Conservation (phyloP, 352 stramenopile species). For the Pythium aristosporum region DNA sequence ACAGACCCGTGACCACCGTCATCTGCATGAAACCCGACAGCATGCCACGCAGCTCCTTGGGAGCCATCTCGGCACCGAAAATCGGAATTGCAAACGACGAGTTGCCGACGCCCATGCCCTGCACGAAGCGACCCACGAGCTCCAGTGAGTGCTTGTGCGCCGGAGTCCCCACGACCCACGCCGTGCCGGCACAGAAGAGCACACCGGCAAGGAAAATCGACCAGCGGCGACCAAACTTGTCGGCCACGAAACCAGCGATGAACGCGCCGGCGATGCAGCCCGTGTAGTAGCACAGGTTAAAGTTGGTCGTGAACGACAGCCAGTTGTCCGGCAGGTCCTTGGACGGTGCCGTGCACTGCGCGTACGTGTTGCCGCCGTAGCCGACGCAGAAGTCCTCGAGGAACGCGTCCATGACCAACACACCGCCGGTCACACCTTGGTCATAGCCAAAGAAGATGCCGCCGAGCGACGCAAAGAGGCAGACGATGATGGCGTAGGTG, state of each 20-base stretch:
- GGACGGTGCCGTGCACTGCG: constrained; percentile 20
- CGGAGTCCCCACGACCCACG: constrained; percentile 26
- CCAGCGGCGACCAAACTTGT: constrained; percentile 36
- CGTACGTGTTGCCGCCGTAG: constrained; percentile 38
- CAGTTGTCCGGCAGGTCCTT: constrained; percentile 37
- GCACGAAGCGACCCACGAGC: constrained; percentile 31
- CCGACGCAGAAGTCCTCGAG: constrained; percentile 42
- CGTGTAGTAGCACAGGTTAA: constrained; percentile 43
- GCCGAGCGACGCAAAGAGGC: constrained; percentile 42
- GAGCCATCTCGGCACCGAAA: constrained; percentile 41
- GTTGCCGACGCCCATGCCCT: constrained; percentile 41
- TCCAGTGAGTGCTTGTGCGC: constrained; percentile 22
- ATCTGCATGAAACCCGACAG: constrained; percentile 43
- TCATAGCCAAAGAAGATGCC: constrained; percentile 57
- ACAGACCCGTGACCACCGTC: constrained; percentile 34
- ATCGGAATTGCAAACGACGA: constrained; percentile 43
- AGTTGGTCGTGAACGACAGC: constrained; percentile 39
- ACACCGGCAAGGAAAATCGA: constrained; percentile 32
- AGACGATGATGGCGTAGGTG: constrained; percentile 37
- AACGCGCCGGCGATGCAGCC: constrained; percentile 43
- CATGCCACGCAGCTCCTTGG: constrained; percentile 37
- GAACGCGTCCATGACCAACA: constrained; percentile 49
- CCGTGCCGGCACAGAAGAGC: constrained; percentile 37
- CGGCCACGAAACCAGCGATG: constrained; percentile 29
- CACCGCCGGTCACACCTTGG: constrained; percentile 39